A percentile compares a stretch with the other conserved stretches of the same genome.
Conservation (phyloP, 2,329 filamentous ascomycete species). For the Colletotrichum sublineola region DNA sequence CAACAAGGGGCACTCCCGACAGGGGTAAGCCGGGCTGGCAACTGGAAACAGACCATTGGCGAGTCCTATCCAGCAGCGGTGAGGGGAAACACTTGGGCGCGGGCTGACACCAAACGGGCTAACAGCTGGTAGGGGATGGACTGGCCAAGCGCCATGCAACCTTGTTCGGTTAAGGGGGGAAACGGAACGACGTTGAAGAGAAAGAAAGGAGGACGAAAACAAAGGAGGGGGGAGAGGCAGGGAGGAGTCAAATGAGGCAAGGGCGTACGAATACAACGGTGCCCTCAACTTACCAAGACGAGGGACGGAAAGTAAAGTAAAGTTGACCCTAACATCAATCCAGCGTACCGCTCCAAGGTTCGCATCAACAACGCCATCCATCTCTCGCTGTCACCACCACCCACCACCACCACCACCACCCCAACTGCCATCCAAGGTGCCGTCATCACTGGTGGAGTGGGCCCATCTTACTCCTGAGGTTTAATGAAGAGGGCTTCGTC, state of each 20-base stretch:
- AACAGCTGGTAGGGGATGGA: neutral
- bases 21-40: slow-evolving; percentile 16
- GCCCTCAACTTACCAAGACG: neutral
- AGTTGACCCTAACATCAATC: neutral
- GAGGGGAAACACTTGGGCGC: neutral
- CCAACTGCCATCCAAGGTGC: slow-evolving; percentile 9
- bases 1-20: slow-evolving; percentile 30
- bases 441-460: slow-evolving; percentile 31
- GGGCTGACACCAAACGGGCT: neutral
- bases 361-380: neutral
- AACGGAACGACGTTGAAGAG: neutral
- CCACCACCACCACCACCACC: neutral
- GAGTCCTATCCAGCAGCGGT: neutral
- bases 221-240: neutral
- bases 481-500: slow-evolving; percentile 39
- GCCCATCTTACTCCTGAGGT: slow-evolving; percentile 25
- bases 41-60: slow-evolving; percentile 18
- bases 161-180: slow-evolving; percentile 14
- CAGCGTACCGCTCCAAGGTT: neutral
- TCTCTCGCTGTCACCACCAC: neutral
- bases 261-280: neutral
- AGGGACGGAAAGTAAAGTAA: too few species aligned
- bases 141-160: neutral
- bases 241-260: neutral
- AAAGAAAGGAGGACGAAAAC: neutral